Evolutionary conservation across 1,139 yeast genomes (phyloP), one percentile per base, ranked within the genome.

Genomic region (Sugiyamaella novakii): DNA sequence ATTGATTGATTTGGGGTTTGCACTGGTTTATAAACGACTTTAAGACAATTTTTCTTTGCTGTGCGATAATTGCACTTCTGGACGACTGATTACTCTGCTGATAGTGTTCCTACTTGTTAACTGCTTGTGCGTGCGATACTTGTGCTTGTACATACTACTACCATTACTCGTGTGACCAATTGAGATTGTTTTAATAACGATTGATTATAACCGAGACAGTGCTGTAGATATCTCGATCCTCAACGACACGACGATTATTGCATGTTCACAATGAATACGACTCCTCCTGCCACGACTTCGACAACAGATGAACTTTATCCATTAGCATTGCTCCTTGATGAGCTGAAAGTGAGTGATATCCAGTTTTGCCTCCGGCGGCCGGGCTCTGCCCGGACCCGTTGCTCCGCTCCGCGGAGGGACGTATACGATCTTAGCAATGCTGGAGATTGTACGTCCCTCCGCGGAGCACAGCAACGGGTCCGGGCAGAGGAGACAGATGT

Each of bases 311-410:
- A 88, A 64, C 77, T 92, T 53, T 92, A 88, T 64, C 98, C 99
- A 47, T 79, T 94, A 68, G 98, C 98, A 12, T 78, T 94, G 62
- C 78, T 94, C 55, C 91, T 94, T 87, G 98, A 94, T 67, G 99
- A 94, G 70, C 79, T 94, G 67, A 86, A 87, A 63, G 70, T 66
- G 38, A 22, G 60, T 55, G n/a, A 15, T 24, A 11, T 12, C 5
- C 25, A n/a, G n/a, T n/a, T n/a, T n/a, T n/a, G n/a, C n/a, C n/a
- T n/a, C n/a, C n/a, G n/a, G n/a, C n/a, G n/a, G n/a, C n/a, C n/a
- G n/a, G n/a, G n/a, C n/a, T n/a, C n/a, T n/a, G n/a, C n/a, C n/a
- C n/a, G n/a, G n/a, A n/a, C n/a, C n/a, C n/a, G n/a, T n/a, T n/a
- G n/a, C n/a, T n/a, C n/a, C n/a, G n/a, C n/a, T n/a, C n/a, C n/a